Evolutionary conservation across 2,329 filamentous ascomycete genomes (phyloP).

Genomic region (Amesomyces nigricolor): DNA sequence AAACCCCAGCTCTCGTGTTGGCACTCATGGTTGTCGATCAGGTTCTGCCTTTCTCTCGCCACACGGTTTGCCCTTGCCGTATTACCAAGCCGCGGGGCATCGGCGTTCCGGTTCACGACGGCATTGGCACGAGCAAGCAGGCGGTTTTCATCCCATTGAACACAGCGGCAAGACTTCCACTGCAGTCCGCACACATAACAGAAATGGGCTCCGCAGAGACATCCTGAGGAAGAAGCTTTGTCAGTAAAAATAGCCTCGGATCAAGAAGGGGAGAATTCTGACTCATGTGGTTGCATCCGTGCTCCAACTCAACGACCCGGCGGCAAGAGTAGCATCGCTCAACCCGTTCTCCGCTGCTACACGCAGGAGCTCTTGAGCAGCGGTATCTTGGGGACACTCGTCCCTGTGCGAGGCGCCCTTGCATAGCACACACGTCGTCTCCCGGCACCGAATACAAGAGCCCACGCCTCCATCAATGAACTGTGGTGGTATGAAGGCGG

Average conservation of each 20-base stretch:
- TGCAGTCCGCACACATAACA: slow-evolving; percentile 42
- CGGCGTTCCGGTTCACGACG: slow-evolving; percentile 29
- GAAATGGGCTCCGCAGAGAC: slow-evolving; percentile 43
- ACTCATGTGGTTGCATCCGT: slow-evolving; percentile 56
- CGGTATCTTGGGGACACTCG: slow-evolving; percentile 44
- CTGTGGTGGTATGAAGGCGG: slow-evolving; percentile 39
- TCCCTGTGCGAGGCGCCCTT: slow-evolving; percentile 39
- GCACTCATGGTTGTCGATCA: slow-evolving; percentile 39
- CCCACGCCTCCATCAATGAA: slow-evolving; percentile 33
- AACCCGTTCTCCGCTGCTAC: slow-evolving; percentile 42
- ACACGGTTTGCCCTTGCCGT: slow-evolving; percentile 15
- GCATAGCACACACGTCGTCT: slow-evolving; percentile 46
- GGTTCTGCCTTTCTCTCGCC: slow-evolving; percentile 23
- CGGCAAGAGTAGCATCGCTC: slow-evolving; percentile 45
- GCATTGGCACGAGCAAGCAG: slow-evolving; percentile 32
- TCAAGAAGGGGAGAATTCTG: slow-evolving; percentile 26
- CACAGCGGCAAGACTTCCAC: slow-evolving; percentile 39
- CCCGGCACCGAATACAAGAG: slow-evolving; percentile 38
- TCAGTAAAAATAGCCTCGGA: not conserved
- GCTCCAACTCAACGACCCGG: slow-evolving; percentile 42
- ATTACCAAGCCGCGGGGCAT: not conserved
- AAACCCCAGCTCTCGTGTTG: slow-evolving; percentile 34
- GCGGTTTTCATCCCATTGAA: slow-evolving; percentile 35
- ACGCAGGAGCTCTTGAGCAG: slow-evolving; percentile 35
- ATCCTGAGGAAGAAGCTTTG: slow-evolving; percentile 32